Evolutionary conservation across 768 basidiomycete species (phyloP).

Genomic region (Amanita jacksonii): DNA sequence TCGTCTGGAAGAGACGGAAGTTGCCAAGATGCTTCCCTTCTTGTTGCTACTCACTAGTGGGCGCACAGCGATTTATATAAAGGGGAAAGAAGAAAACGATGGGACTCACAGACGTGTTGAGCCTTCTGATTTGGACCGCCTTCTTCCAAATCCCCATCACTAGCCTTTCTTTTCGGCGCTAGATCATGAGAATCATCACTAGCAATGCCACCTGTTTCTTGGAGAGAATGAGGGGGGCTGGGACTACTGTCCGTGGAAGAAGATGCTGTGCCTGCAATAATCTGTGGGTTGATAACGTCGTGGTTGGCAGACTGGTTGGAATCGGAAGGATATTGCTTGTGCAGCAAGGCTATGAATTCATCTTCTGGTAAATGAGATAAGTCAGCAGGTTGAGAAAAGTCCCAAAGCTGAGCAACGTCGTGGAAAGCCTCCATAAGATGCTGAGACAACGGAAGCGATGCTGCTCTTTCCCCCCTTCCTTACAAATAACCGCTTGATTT

Average conservation of each 20-base stretch:
- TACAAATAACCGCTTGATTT: too few relatives aligned
- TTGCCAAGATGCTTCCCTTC: conserved; percentile 16
- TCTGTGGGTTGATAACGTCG: conserved; percentile 52
- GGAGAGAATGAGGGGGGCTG: conserved; percentile 51
- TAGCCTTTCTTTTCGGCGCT: conserved; percentile 70
- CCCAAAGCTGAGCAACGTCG: conserved; percentile 51
- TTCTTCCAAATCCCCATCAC: conserved; percentile 49
- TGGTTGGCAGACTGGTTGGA: conserved; percentile 13
- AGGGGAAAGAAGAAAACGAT: background rate
- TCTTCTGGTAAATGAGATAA: conserved; percentile 64
- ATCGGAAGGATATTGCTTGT: conserved; percentile 39
- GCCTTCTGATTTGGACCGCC: conserved; percentile 61
- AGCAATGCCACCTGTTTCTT: conserved; percentile 16
- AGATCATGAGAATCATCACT: conserved; percentile 35
- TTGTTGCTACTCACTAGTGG: conserved; percentile 18
- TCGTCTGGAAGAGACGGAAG: conserved; percentile 18
- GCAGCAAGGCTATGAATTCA: conserved; percentile 68
- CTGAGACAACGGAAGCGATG: conserved; percentile 1
- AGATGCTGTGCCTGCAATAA: conserved; percentile 41
- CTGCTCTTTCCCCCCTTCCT: conserved; percentile 1
- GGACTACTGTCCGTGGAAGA: conserved; percentile 73
- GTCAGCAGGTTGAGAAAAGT: conserved; percentile 45
- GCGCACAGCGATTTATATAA: background rate
- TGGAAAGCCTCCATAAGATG: conserved; percentile 40
- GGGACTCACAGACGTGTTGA: conserved; percentile 48